Base-by-base conservation (phyloP, 352 stramenopile genomes). In the Globisporangium spinosum region DNA sequence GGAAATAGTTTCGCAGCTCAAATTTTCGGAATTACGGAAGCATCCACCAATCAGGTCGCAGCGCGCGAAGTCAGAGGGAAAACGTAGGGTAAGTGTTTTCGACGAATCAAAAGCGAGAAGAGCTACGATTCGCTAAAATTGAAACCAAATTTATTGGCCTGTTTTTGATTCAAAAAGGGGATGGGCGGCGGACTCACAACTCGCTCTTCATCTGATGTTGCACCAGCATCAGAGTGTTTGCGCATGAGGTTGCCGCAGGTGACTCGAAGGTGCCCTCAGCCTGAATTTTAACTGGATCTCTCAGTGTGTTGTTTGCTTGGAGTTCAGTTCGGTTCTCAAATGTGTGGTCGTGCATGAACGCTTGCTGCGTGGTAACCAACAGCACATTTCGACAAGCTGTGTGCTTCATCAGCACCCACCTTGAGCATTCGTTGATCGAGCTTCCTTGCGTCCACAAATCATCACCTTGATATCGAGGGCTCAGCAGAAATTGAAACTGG, bases 41-140 rank as follows among this genome's bases (percentile, higher is more conserved):
- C 32, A 68, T 77, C 74, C 71, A 61, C 77, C 77, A 87, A 87
- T 87, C 77, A 79, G 51, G 51, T 45, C 6, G 27, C 58, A 47
- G 40, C 23, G 59, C 45, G 67, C 75, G 77, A 85, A 75, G 67
- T 80, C 77, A 72, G 63, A 54, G 43, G 2, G 49, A 70, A 70
- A 62, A 67, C 23, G 7, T 35, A 43, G 22, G 20, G 20, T 20
- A 22, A 2, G 3, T 10, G 9, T 58, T 64, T 65, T 65, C 8
- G 20, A n/a, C 60, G 25, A 65, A 65, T 65, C 60, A 65, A 34
- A 25, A 10, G 5, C 0, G 20, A 27, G 3, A 40, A 17, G 15
- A 4, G 27, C 3, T 23, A 8, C 40, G 59, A 58, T 64, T 65
- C 27, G 43, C 45, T 55, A 20, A 57, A 65, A 65, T 17, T 17